These are phyloP conservation scores for Aspergillus homomorphus DNA, from an alignment of 495 filamentous ascomycete genomes.

Conservation along the genomic window DNA sequence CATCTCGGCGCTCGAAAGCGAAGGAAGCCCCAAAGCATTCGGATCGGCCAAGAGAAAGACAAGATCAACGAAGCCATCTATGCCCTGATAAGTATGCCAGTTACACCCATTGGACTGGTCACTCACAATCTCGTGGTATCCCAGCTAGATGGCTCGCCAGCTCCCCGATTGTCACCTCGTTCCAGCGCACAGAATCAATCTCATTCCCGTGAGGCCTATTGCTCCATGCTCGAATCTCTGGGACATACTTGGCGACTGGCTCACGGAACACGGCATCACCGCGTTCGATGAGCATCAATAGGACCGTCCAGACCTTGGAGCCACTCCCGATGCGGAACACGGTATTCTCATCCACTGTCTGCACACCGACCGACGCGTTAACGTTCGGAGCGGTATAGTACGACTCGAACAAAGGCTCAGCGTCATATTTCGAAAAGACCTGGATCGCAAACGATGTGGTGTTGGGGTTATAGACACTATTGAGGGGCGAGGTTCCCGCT, in stretches of 20 bases:
- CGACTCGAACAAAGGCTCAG: constrained; percentile 35
- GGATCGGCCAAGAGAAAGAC: neutral
- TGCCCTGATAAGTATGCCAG: neutral
- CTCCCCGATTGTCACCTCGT: constrained; percentile 51
- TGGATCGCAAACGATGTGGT: constrained; percentile 47
- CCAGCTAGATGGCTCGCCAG: constrained; percentile 54
- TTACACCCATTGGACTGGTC: neutral
- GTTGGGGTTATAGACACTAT: constrained; percentile 23
- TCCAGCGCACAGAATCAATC: constrained; percentile 45
- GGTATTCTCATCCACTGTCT: constrained; percentile 38
- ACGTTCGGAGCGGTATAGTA: constrained; percentile 42
- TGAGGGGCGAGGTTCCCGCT: neutral
- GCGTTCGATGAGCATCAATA: constrained; percentile 46
- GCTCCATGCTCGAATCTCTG: constrained; percentile 40
- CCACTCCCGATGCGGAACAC: constrained; percentile 52
- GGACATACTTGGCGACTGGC: constrained; percentile 45
- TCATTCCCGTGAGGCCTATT: constrained; percentile 25
- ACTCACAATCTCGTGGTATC: constrained; percentile 42
- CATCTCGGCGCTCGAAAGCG: constrained; percentile 16
- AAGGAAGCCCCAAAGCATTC: constrained; percentile 35
- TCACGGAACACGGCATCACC: constrained; percentile 43
- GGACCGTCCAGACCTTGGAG: constrained; percentile 49
- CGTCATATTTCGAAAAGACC: constrained; percentile 40
- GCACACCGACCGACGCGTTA: constrained; percentile 34
- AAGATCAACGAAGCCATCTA: constrained; percentile 23